phyloP scores from a whole-genome alignment of 2,329 filamentous ascomycete species.

The Ceratocystis huliohia region DNA sequence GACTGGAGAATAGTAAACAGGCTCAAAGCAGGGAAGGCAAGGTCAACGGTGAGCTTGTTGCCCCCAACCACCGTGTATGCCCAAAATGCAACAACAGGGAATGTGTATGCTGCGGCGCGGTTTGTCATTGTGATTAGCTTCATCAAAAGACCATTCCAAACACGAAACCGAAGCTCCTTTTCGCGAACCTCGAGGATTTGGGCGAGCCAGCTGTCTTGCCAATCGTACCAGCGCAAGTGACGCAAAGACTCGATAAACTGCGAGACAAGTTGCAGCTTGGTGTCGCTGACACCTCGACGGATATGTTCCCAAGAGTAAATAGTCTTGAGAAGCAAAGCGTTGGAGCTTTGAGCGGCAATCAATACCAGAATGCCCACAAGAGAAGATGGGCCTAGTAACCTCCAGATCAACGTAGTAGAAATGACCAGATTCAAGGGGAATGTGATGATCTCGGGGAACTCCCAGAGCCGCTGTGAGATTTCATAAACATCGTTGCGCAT shows the following conservation, averaged over 20 bases:
- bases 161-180: conserved; percentile 51
- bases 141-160: conserved; percentile 51
- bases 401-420: conserved; percentile 60
- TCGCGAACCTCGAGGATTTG: conserved; percentile 56
- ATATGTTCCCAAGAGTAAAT: conserved; percentile 45
- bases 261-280: conserved; percentile 64
- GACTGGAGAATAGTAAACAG: conserved; percentile 64
- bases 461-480: conserved; percentile 76
- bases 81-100: conserved; percentile 70
- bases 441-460: conserved; percentile 62
- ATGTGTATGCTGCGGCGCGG: conserved; percentile 56
- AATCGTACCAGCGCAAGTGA: conserved; percentile 69
- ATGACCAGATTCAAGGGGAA: conserved; percentile 67
- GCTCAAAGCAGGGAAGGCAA: conserved; percentile 77
- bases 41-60: conserved; percentile 57
- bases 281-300: conserved; percentile 62
- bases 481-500: conserved; percentile 75
- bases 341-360: conserved; percentile 44
- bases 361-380: conserved; percentile 57
- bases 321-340: conserved; percentile 48
- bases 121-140: conserved; percentile 57
- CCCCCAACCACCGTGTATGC: conserved; percentile 64
- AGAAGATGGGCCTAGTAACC: conserved; percentile 59
- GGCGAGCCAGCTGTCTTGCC: conserved; percentile 62
- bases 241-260: conserved; percentile 81